A percentile compares a stretch with the other conserved stretches of the same genome.
Evolutionary conservation across 768 basidiomycete genomes (phyloP).

Genomic region (Baorangia bicolor): DNA sequence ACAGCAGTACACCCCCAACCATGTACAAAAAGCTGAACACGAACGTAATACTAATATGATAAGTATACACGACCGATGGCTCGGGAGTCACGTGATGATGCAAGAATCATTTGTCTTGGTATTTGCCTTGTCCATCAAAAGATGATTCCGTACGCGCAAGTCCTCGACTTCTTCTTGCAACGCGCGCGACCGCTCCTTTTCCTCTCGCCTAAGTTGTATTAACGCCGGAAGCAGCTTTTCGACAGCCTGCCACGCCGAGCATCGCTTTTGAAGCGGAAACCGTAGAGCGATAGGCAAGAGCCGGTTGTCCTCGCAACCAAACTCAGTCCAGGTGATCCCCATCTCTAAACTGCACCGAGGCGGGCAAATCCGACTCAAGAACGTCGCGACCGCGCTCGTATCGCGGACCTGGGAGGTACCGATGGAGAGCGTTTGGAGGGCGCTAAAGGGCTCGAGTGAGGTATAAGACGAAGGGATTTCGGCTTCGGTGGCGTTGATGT

Average conservation of each 20-base stretch:
- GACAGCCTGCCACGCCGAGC: constrained; percentile 43
- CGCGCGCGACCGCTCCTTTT: constrained; percentile 37
- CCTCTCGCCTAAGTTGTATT: constrained; percentile 43
- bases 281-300: constrained; percentile 2
- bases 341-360: constrained; percentile 40
- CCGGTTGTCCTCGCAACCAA: constrained; percentile 13
- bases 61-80: not conserved
- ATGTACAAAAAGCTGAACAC: not conserved
- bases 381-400: constrained; percentile 46
- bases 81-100: constrained; percentile 23
- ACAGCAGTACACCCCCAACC: no score
- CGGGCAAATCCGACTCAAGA: constrained; percentile 53
- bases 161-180: constrained; percentile 51
- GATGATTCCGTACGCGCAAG: constrained; percentile 43
- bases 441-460: constrained; percentile 19
- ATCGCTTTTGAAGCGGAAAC: constrained; percentile 24
- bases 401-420: constrained; percentile 50
- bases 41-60: not conserved
- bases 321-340: constrained; percentile 49
- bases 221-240: constrained; percentile 43
- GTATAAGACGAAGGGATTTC: constrained; percentile 11
- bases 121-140: constrained; percentile 39
- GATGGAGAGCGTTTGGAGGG: constrained; percentile 37
- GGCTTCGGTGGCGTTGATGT: constrained; percentile 33
- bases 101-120: constrained; percentile 29